Evolutionary conservation across 2,329 filamentous ascomycete species (phyloP), one percentile per base, ranked within the genome.

Genomic region (Aspergillus calidoustus): DNA sequence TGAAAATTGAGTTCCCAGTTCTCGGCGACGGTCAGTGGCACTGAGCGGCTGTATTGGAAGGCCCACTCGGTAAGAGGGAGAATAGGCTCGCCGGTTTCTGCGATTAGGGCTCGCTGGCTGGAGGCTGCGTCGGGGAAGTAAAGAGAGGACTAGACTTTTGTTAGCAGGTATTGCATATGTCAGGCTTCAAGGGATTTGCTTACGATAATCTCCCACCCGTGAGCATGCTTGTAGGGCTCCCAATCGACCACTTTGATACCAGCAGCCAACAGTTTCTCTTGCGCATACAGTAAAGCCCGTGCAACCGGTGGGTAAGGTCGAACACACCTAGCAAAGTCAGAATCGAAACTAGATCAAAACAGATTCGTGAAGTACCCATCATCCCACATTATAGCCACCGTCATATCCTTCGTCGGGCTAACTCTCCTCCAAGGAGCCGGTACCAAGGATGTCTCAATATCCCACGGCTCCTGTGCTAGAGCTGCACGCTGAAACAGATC

Each of bases 231-330:
- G 47, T 73, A 75, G 3, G 73, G 73, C n/a, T 76, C 68, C 73
- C 73, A 76, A 56, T 76, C 70, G 7, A 76, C 64, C n/a, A 76
- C 71, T n/a, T 70, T 76, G 60, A 84, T 73, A 1, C 82, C 82
- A 1, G 83, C 76, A 57, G 77, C 79, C n/a, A 81, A 62, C 1
- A 69, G 51, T 65, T 70, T 71, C 46, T 68, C 51, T 61, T 71
- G 70, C 30, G 69, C 69, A 48, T 65, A 54, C 38, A 63, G 54
- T 13, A 65, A 67, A 51, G 31, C 73, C 56, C 87, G 81, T 0
- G 80, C 75, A 3, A 91, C 81, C 0, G 89, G 89, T 3, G 89
- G 88, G 55, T 90, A 89, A 0, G 89, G 89, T 6, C 75, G 80
- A 4, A 90, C 88, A 54, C 87, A 80, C 9, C 72, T 76, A 22